Conservation (phyloP, 176 grass and related monocot species). For the Puya raimondii region DNA sequence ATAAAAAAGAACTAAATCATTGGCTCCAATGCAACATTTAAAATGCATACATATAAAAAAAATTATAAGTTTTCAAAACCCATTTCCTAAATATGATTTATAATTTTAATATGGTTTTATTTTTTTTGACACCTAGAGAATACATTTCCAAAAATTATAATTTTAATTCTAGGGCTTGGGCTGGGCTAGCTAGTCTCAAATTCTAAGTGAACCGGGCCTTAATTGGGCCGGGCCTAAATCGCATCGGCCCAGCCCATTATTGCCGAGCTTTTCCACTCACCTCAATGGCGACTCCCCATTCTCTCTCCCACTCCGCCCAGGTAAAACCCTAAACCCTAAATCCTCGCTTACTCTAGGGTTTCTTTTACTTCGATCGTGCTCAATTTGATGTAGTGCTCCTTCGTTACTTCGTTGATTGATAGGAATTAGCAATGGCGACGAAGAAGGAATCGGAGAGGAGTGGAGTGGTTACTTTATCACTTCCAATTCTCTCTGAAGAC, state of each 20-base stretch:
- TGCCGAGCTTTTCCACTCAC: background rate
- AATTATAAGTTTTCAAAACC: too few species aligned
- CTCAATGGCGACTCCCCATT: background rate
- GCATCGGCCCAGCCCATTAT: background rate
- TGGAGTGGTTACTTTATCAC: constrained; percentile 8
- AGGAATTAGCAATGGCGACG: constrained; percentile 3
- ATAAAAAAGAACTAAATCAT: too few species aligned
- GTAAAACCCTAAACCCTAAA: constrained; percentile 5
- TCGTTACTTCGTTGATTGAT: background rate
- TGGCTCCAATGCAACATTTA: too few species aligned
- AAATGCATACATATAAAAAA: too few species aligned
- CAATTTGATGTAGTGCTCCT: background rate
- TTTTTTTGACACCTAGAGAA: too few species aligned
- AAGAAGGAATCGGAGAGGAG: background rate
- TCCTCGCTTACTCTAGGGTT: background rate
- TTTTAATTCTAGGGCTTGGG: too few species aligned
- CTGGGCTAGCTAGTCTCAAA: too few species aligned
- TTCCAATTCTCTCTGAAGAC: constrained; percentile 36
- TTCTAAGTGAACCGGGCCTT: too few species aligned
- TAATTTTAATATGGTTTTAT: too few species aligned
- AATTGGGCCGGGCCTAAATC: too few species aligned
- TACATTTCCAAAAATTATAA: too few species aligned
- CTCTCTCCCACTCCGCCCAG: background rate
- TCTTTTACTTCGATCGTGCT: background rate
- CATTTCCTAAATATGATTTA: too few species aligned